Percentiles rank a stretch among this genome's conserved stretches.
Evolutionary conservation across 345 rosid species (phyloP).

Genomic region (Rhodomyrtus tomentosa): DNA sequence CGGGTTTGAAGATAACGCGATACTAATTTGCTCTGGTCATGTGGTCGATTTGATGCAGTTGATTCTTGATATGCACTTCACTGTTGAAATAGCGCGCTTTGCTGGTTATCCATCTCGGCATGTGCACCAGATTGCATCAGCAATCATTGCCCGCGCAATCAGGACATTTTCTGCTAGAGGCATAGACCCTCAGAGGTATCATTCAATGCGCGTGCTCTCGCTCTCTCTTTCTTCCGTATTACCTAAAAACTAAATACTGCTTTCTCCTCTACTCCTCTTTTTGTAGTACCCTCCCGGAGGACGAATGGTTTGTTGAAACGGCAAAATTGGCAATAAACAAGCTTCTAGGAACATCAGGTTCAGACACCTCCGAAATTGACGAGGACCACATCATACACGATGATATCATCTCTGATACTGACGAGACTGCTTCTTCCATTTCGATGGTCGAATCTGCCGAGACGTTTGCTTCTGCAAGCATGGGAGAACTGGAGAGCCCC

Average conservation of each 20-base stretch:
- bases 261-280: background rate
- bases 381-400: conserved; percentile 55
- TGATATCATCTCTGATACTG: conserved; percentile 34
- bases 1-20: background rate
- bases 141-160: conserved; percentile 80
- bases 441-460: conserved; percentile 52
- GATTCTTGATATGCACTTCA: conserved; percentile 97
- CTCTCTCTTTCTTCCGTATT: background rate
- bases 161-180: conserved; percentile 71
- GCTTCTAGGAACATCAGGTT: conserved; percentile 70
- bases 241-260: background rate
- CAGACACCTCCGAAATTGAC: conserved; percentile 59
- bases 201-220: background rate
- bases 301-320: conserved; percentile 93
- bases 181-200: conserved; percentile 72
- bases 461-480: conserved; percentile 91
- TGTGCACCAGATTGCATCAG: conserved; percentile 78
- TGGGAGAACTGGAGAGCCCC: conserved; percentile 92
- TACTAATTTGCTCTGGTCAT: background rate
- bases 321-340: conserved; percentile 81
- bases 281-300: conserved; percentile 52
- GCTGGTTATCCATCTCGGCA: conserved; percentile 89
- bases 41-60: conserved; percentile 39
- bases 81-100: conserved; percentile 95
- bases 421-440: conserved; percentile 54